These are phyloP conservation scores for Chamaenerion angustifolium DNA, from an alignment of 345 rosid genomes.

Conservation along the genomic window DNA sequence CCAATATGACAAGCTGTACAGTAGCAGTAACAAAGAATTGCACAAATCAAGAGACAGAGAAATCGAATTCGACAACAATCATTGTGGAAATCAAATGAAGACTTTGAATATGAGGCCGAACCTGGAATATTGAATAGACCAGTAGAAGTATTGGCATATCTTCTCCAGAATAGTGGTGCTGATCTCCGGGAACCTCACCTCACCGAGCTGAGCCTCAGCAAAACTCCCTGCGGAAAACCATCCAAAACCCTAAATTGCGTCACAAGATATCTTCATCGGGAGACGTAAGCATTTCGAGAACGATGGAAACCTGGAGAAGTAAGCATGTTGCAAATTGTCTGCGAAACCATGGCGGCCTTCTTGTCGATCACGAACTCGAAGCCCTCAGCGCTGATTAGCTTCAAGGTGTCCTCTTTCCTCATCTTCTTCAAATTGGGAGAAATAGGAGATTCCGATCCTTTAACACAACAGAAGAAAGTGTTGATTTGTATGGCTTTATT, in stretches of 20 bases:
- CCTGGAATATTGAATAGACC: constrained; percentile 86
- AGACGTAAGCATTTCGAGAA: no score
- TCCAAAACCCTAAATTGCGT: no score
- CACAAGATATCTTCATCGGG: no score
- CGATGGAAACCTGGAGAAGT: constrained; percentile 52
- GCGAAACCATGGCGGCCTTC: constrained; percentile 88
- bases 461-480: no score
- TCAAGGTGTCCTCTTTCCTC: constrained; percentile 59
- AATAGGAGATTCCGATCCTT: no score
- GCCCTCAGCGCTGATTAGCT: constrained; percentile 71
- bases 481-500: no score
- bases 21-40: no score
- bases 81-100: background rate
- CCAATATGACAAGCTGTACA: no score
- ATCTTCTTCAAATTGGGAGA: constrained; percentile 13
- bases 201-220: constrained; percentile 58
- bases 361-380: constrained; percentile 65
- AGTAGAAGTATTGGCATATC: constrained; percentile 80
- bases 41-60: no score
- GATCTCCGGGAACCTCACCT: constrained; percentile 81
- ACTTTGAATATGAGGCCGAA: background rate
- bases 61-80: no score
- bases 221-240: constrained; percentile 34
- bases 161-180: constrained; percentile 72
- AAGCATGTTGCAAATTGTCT: constrained; percentile 81